These are phyloP conservation scores for Suillus sp. DNA, from an alignment of 768 basidiomycete species.

Conservation along the genomic window DNA sequence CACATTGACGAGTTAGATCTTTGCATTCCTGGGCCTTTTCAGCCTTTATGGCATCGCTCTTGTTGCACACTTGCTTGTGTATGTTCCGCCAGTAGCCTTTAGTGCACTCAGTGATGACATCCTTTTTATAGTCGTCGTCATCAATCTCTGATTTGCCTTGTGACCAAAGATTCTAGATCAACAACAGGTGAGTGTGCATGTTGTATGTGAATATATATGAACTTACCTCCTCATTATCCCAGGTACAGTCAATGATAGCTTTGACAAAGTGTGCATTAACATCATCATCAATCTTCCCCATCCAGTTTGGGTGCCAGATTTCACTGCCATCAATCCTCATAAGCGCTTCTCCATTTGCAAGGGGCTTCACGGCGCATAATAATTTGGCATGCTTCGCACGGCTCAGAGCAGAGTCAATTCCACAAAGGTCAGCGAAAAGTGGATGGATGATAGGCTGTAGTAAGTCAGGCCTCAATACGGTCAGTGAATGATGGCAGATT, in stretches of 20 bases:
- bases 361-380: too few relatives aligned
- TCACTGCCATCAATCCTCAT: neutral
- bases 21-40: neutral
- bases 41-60: neutral
- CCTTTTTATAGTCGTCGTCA: conserved; percentile 1
- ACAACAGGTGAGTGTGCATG: too few relatives aligned
- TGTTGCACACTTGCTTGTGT: conserved; percentile 25
- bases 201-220: too few relatives aligned
- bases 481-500: too few relatives aligned
- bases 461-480: too few relatives aligned
- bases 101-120: neutral
- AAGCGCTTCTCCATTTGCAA: too few relatives aligned
- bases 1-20: neutral
- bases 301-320: conserved; percentile 8
- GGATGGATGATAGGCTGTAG: too few relatives aligned
- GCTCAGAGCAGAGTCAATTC: too few relatives aligned
- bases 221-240: conserved; percentile 4
- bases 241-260: conserved; percentile 1
- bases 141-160: conserved; percentile 9
- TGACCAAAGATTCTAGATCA: too few relatives aligned
- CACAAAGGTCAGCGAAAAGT: too few relatives aligned
- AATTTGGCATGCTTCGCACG: too few relatives aligned
- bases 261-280: neutral
- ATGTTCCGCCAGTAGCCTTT: conserved; percentile 4
- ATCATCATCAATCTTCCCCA: conserved; percentile 1